phyloP scores from a whole-genome alignment of 495 filamentous ascomycete species.

The Terfezia claveryi region DNA sequence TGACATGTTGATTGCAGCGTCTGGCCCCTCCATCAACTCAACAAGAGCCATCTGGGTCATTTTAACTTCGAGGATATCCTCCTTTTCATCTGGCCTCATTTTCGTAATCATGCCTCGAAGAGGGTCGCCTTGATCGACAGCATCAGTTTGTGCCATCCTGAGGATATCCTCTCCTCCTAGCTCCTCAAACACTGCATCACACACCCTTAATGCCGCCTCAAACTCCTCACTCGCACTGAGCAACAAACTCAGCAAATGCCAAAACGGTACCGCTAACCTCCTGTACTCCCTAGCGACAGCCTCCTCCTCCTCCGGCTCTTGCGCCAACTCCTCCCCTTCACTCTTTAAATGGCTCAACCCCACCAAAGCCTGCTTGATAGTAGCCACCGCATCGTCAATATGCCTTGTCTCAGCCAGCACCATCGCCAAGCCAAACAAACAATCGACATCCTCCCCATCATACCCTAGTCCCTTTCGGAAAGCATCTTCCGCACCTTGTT shows the following conservation, averaged over 20 bases:
- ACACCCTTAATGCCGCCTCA: constrained; percentile 51
- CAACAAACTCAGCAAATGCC: constrained; percentile 72
- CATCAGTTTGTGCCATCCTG: constrained; percentile 19
- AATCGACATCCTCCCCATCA: constrained; percentile 42
- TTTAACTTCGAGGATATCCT: constrained; percentile 65
- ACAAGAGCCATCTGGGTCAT: constrained; percentile 79
- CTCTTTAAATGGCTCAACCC: constrained; percentile 12
- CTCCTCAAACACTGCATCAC: constrained; percentile 78
- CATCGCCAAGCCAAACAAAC: constrained; percentile 56
- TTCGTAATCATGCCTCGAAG: constrained; percentile 15
- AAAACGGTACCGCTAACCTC: constrained; percentile 38
- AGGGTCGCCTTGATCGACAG: constrained; percentile 20
- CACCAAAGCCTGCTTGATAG: constrained; percentile 41
- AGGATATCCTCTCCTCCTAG: constrained; percentile 26
- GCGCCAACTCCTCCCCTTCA: constrained; percentile 12
- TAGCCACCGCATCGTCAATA: constrained; percentile 49
- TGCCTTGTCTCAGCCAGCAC: constrained; percentile 64
- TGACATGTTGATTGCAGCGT: constrained; percentile 61
- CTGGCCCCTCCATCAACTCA: constrained; percentile 60
- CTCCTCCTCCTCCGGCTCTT: constrained; percentile 14
- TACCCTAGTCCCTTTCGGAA: constrained; percentile 48
- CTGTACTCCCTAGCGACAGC: constrained; percentile 25
- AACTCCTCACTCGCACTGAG: constrained; percentile 76
- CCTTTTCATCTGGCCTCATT: constrained; percentile 37
- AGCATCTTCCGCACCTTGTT: constrained; percentile 47